Evolutionary conservation across 2,329 filamentous ascomycete species (phyloP).

Genomic region (Monosporascus sp.): DNA sequence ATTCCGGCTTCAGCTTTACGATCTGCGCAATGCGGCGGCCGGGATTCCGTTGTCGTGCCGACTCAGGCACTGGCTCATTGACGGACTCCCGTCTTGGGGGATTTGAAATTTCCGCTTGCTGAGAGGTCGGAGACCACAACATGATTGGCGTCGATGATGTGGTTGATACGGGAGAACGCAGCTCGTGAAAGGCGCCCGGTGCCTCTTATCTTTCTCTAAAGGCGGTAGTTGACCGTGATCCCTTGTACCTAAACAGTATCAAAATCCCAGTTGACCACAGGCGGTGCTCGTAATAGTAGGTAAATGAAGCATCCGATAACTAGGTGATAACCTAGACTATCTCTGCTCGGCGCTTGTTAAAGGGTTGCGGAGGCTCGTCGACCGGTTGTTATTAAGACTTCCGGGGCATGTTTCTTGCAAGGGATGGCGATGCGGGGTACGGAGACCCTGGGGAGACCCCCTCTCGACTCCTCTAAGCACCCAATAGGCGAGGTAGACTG

Average conservation of each 20-base stretch:
- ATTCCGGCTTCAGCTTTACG: slow-evolving; percentile 64
- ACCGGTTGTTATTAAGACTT: neutral
- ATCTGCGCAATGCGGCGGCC: slow-evolving; percentile 65
- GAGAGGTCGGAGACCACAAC: neutral
- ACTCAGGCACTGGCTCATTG: slow-evolving; percentile 10
- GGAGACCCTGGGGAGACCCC: too few relatives aligned
- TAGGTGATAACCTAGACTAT: too few relatives aligned
- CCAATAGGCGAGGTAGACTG: too few relatives aligned
- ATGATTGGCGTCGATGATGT: neutral
- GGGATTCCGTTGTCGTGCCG: slow-evolving; percentile 31
- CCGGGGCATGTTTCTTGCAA: neutral
- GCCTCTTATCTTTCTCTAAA: too few relatives aligned
- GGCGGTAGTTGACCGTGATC: too few relatives aligned
- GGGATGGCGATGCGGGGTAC: neutral
- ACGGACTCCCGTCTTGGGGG: neutral
- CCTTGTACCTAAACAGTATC: too few relatives aligned
- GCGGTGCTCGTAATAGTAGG: neutral
- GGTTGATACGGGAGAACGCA: neutral
- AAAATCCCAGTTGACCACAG: too few relatives aligned
- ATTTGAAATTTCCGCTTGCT: neutral
- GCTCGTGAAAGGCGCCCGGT: neutral
- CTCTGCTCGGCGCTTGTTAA: too few relatives aligned
- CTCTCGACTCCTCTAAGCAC: too few relatives aligned
- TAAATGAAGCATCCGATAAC: neutral
- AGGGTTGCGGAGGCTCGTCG: too few relatives aligned